phyloP scores from a whole-genome alignment of 1,139 yeast species.

The Kurtzmaniella quercitrusa region DNA sequence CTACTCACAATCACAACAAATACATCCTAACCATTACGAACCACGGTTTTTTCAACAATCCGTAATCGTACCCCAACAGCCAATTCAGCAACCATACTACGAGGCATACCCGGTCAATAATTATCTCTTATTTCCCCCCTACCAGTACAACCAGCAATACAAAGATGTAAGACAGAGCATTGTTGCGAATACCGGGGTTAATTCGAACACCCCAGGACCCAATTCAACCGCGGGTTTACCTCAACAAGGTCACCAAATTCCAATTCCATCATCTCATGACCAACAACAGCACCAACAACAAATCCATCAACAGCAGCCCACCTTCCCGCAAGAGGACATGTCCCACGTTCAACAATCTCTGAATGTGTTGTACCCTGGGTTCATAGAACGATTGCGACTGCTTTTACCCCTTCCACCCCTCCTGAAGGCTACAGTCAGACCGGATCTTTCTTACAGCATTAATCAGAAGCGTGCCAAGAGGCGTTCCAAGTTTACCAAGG shows the following conservation, averaged over 20 bases:
- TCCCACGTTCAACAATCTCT: slow-evolving; percentile 21
- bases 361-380: slow-evolving; percentile 6
- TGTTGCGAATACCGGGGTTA: neutral
- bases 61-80: slow-evolving; percentile 7
- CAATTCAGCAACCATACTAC: slow-evolving; percentile 2
- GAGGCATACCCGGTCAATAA: slow-evolving; percentile 10
- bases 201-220: neutral
- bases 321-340: slow-evolving; percentile 44
- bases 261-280: neutral
- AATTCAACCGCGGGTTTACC: slow-evolving; percentile 1
- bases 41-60: slow-evolving; percentile 5
- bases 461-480: slow-evolving; percentile 41
- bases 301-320: slow-evolving; percentile 54
- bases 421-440: slow-evolving; percentile 59
- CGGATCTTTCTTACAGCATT: slow-evolving; percentile 47
- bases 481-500: slow-evolving; percentile 61
- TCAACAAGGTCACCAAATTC: neutral
- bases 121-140: slow-evolving; percentile 10
- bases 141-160: slow-evolving; percentile 5
- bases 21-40: slow-evolving; percentile 6
- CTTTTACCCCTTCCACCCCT: slow-evolving; percentile 43
- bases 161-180: slow-evolving; percentile 1
- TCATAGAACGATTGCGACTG: slow-evolving; percentile 37
- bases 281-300: slow-evolving; percentile 39
- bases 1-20: slow-evolving; percentile 2